These are phyloP conservation scores for Candida mesenterica DNA, from an alignment of 1,139 yeast genomes.

Conservation along the genomic window DNA sequence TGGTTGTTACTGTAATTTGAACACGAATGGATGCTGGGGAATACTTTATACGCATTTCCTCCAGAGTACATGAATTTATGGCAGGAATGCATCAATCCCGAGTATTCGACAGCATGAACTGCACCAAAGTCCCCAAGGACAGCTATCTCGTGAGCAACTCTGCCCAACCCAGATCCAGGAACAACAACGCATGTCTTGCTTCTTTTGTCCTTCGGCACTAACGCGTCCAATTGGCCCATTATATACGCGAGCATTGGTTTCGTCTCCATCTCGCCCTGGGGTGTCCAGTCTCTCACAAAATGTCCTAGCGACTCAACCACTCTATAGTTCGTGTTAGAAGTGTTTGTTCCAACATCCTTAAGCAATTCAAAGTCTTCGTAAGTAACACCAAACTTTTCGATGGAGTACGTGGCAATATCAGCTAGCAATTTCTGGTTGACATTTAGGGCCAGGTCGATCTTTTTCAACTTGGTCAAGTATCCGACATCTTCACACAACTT, in stretches of 20 bases:
- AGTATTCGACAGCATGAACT: conserved; percentile 71
- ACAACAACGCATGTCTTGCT: conserved; percentile 51
- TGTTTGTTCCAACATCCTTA: conserved; percentile 12
- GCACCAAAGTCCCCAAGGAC: conserved; percentile 30
- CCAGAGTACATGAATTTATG: conserved; percentile 52
- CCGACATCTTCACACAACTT: conserved; percentile 52
- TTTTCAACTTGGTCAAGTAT: conserved; percentile 51
- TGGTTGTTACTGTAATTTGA: conserved; percentile 59
- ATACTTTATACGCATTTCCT: conserved; percentile 25
- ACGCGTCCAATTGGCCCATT: conserved; percentile 24
- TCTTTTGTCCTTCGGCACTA: conserved; percentile 25
- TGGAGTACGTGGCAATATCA: conserved; percentile 42
- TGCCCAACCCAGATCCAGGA: conserved; percentile 82
- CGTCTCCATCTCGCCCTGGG: conserved; percentile 44
- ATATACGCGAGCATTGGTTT: conserved; percentile 54
- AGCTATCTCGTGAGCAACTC: conserved; percentile 65
- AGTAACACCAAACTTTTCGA: conserved; percentile 38
- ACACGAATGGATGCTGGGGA: conserved; percentile 71
- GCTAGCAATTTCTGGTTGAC: conserved; percentile 47
- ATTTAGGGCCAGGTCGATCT: conserved; percentile 43
- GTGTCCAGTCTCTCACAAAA: conserved; percentile 71
- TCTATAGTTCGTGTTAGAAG: conserved; percentile 43
- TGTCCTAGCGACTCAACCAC: conserved; percentile 76
- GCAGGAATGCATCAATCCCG: conserved; percentile 66
- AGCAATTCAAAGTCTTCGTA: conserved; percentile 38